These are phyloP conservation scores for Andrographis paniculata DNA, from an alignment of 305 asterid genomes.

Conservation along the genomic window DNA sequence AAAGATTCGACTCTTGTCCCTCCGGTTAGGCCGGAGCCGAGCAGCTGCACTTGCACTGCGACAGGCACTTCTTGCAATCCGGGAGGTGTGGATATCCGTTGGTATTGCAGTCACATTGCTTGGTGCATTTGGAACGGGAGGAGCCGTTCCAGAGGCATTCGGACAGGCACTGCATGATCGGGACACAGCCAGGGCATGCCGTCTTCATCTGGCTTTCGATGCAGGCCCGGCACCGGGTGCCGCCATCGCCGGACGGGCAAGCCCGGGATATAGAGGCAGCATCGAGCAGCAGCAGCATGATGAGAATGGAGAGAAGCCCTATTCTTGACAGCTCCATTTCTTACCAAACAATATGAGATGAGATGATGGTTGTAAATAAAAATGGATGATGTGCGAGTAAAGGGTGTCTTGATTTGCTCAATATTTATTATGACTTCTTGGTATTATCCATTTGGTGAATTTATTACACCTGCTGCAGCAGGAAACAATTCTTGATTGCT, in stretches of 20 bases:
- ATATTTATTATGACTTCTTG: too few relatives aligned
- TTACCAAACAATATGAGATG: slow-evolving; percentile 17
- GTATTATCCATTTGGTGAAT: too few relatives aligned
- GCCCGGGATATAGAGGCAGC: too few relatives aligned
- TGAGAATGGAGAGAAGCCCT: too few relatives aligned
- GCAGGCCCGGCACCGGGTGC: slow-evolving; percentile 49
- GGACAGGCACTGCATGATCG: slow-evolving; percentile 74
- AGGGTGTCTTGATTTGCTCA: too few relatives aligned
- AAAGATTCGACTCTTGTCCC: too few relatives aligned
- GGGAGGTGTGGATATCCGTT: slow-evolving; percentile 43
- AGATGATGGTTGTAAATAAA: too few relatives aligned
- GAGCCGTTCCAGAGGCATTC: slow-evolving; percentile 59
- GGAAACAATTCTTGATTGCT: too few relatives aligned
- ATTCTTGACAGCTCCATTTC: too few relatives aligned
- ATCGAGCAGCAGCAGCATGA: too few relatives aligned
- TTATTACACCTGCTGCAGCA: too few relatives aligned
- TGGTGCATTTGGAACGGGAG: slow-evolving; percentile 36
- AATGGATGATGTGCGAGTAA: too few relatives aligned
- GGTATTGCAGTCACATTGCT: slow-evolving; percentile 60
- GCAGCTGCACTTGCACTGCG: slow-evolving; percentile 60
- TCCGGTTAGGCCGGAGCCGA: slow-evolving; percentile 20
- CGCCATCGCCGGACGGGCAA: slow-evolving; percentile 23
- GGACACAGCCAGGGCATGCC: slow-evolving; percentile 60
- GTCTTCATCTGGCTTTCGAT: slow-evolving; percentile 38
- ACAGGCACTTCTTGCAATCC: slow-evolving; percentile 70